Base-by-base conservation (phyloP, 805 yeast genomes). In the Phaffomyces opuntiae region DNA sequence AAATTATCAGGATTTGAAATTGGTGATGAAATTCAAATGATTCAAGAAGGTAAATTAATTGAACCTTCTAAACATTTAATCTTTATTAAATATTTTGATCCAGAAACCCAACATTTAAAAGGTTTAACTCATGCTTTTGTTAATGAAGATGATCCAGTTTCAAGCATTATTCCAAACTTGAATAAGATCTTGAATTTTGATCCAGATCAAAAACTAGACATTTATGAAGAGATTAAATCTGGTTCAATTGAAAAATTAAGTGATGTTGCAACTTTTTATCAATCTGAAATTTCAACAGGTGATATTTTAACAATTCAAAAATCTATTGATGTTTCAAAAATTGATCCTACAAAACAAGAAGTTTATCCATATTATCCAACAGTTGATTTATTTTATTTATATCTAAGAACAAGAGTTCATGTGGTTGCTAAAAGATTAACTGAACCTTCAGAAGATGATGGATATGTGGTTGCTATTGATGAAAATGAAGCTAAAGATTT, bases 81-180 rank as follows among this genome's bases (percentile, higher is more conserved):
- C 9, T 78, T 83, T 53, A 53, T 88, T 42, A 88, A 89, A 61
- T 72, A 73, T 50, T 88, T 83, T 64, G 90, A 88, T 56, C 73
- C 71, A 1, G 57, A 60, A 5, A 54, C 64, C 0, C 83, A 80
- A 58, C 60, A 69, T 6, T 59, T 87, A n/a, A 63, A 60, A n/a
- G 95, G 96, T 1, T 64, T 84, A 17, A 75, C 86, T 0, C 85
- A 86, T 54, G 60, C 72, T 4, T 63, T 71, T 17, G 79, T 84
- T 1, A 62, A 72, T 12, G 73, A 72, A 43, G 74, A 73, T 40
- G 77, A 74, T 19, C 56, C 61, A 1, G 61, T 82, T 7, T 65
- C 67, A 0, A 58, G 64, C 3, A 48, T 82, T 16, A 51, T 68
- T 4, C 69, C 71, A 12, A 58, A 67, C 1, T 46, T 83, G 9